These are phyloP conservation scores for Candida michaelii DNA, from an alignment of 805 yeast genomes.

Conservation along the genomic window DNA sequence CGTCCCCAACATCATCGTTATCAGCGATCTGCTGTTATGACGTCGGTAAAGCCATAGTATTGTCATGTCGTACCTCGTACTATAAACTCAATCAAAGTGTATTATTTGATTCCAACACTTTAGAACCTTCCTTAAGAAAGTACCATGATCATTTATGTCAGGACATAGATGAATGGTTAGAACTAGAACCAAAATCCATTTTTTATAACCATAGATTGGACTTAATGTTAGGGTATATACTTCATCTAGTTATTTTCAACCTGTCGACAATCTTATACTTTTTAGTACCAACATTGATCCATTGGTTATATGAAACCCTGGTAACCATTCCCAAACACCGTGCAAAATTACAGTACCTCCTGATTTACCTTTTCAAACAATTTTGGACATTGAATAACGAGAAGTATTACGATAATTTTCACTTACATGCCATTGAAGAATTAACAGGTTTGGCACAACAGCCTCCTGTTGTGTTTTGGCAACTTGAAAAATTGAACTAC, in stretches of 20 bases:
- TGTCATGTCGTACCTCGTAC: slow-evolving; percentile 35
- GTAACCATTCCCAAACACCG: background rate
- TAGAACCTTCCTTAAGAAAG: slow-evolving; percentile 23
- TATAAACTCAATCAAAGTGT: slow-evolving; percentile 29
- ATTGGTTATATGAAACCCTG: slow-evolving; percentile 37
- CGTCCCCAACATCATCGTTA: slow-evolving; percentile 3
- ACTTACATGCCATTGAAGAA: slow-evolving; percentile 11
- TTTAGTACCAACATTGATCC: slow-evolving; percentile 35
- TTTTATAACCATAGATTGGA: slow-evolving; percentile 21
- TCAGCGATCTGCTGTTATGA: slow-evolving; percentile 19
- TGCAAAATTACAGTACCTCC: slow-evolving; percentile 10
- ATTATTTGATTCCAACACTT: slow-evolving; percentile 25
- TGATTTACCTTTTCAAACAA: slow-evolving; percentile 21
- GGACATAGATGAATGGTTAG: slow-evolving; percentile 39
- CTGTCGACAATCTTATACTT: slow-evolving; percentile 31
- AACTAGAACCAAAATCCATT: slow-evolving; percentile 28
- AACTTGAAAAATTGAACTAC: slow-evolving; percentile 24
- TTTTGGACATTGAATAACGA: slow-evolving; percentile 23
- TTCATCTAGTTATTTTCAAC: slow-evolving; percentile 34
- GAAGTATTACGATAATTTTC: slow-evolving; percentile 15
- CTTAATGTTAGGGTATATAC: slow-evolving; percentile 33
- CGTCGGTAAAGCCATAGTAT: slow-evolving; percentile 35
- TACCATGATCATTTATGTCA: slow-evolving; percentile 26
- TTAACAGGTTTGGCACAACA: slow-evolving; percentile 16
- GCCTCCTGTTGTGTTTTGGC: slow-evolving; percentile 24